Base-by-base conservation (phyloP, 139 green algal genomes). In the Micromonas pusilla region DNA sequence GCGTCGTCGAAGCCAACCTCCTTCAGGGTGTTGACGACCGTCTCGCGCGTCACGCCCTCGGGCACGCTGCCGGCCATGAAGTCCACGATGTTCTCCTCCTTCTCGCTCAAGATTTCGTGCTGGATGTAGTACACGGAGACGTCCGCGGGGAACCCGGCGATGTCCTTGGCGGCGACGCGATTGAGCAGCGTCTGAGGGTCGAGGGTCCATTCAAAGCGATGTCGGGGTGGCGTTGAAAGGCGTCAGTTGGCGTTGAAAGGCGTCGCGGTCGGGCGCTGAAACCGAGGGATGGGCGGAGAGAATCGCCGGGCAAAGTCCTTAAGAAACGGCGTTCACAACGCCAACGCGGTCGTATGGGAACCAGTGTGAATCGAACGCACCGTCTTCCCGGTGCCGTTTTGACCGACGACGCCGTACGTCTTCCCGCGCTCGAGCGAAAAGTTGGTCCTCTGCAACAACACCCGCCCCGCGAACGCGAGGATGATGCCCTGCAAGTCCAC, bases 81-180 rank as follows among this genome's bases (percentile, higher is more conserved):
- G 52, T 91, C 84, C 19, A 91, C 64, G 33, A 88, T 70, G 5
- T 79, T 39, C 30, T 75, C 72, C 70, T 85, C 80, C 37, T 77
- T 78, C 52, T 84, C 72, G 21, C 66, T 52, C 26, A 84, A 38
- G 28, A 88, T 81, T 45, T 88, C 84, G 64, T 88, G 84, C 74
- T 83, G 70, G 54, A 88, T 79, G 70, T 86, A 88, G 25, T 85
- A 77, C 31, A 78, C 82, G 21, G 45, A 57, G 21, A 88, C 62
- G 67, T 85, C 81, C 13, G 79, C 38, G 2, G 77, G 75, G 73
- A 80, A 80, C 26, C 66, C 52, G n/a, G 62, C 31, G 73, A 84
- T 84, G 38, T 81, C 80, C 26, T 66, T 70, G 3, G 67, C 68
- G 1, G 79, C 79, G 2, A 83, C 45, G 28, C 79, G 79, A 38